These are phyloP conservation scores for Tulasnella sp. DNA, from an alignment of 768 basidiomycete species.

Conservation along the genomic window DNA sequence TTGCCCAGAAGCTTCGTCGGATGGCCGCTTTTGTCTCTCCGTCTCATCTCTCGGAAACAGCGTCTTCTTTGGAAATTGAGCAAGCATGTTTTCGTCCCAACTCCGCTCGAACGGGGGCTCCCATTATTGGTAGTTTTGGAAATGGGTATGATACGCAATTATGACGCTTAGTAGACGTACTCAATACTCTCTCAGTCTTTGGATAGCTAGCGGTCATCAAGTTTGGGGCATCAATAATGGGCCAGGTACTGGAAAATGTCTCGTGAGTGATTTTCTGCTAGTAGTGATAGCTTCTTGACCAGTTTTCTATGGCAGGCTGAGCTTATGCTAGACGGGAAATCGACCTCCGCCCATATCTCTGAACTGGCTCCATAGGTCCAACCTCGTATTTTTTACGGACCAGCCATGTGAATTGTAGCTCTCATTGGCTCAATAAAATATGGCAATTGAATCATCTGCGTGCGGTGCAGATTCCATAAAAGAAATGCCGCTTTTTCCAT, in stretches of 20 bases:
- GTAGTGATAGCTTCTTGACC: too few species aligned
- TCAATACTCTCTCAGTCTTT: constrained; percentile 9
- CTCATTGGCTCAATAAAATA: too few species aligned
- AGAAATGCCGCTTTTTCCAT: too few species aligned
- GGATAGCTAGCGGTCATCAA: constrained; percentile 16
- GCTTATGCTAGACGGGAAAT: constrained; percentile 14
- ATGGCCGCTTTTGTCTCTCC: constrained; percentile 13
- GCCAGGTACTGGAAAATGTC: constrained; percentile 30
- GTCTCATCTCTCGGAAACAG: neutral
- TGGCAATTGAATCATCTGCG: too few species aligned
- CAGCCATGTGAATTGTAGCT: too few species aligned
- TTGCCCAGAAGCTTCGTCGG: constrained; percentile 11
- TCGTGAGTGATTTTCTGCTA: constrained; percentile 18
- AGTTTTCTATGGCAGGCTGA: constrained; percentile 7
- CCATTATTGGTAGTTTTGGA: constrained; percentile 16
- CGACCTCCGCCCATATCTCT: constrained; percentile 14
- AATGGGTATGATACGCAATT: constrained; percentile 15
- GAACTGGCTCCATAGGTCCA: constrained; percentile 1
- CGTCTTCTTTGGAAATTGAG: constrained; percentile 4
- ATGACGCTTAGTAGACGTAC: too few species aligned
- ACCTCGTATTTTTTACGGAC: too few species aligned
- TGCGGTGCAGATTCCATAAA: too few species aligned
- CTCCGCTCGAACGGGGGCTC: constrained; percentile 13
- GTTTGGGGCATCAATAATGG: constrained; percentile 21
- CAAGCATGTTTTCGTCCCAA: constrained; percentile 19